phyloP scores from a whole-genome alignment of 148 eudicot genomes.

The Cornus florida region DNA sequence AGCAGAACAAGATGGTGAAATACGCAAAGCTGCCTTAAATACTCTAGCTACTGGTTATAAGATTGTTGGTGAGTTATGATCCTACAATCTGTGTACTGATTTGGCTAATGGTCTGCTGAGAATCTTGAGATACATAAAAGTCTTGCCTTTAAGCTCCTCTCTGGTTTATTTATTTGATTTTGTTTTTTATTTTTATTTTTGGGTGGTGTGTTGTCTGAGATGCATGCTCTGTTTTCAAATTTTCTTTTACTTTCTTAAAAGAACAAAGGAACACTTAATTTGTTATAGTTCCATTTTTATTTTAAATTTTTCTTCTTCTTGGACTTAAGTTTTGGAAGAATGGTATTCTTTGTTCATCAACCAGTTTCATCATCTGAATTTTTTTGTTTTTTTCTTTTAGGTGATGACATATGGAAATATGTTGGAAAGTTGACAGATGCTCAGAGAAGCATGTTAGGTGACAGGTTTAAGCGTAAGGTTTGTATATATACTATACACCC shows the following conservation, averaged over 20 bases:
- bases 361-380: neutral
- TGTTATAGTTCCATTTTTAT: neutral
- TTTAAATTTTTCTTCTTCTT: neutral
- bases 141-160: neutral
- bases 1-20: slow-evolving; percentile 94
- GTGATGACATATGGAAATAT: slow-evolving; percentile 96
- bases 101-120: slow-evolving; percentile 1
- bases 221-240: neutral
- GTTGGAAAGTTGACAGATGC: slow-evolving; percentile 93
- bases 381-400: slow-evolving; percentile 26
- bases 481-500: neutral
- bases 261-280: neutral
- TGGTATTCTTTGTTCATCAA: neutral
- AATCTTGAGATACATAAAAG: neutral
- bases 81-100: neutral
- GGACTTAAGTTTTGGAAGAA: neutral
- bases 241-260: neutral
- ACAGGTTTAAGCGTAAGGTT: slow-evolving; percentile 92
- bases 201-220: neutral
- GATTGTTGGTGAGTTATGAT: slow-evolving; percentile 69
- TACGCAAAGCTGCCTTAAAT: slow-evolving; percentile 88
- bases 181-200: neutral
- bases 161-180: neutral
- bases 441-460: slow-evolving; percentile 95
- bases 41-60: slow-evolving; percentile 87